phyloP scores from a whole-genome alignment of 306 rosid species.

The Bauhinia variegata region DNA sequence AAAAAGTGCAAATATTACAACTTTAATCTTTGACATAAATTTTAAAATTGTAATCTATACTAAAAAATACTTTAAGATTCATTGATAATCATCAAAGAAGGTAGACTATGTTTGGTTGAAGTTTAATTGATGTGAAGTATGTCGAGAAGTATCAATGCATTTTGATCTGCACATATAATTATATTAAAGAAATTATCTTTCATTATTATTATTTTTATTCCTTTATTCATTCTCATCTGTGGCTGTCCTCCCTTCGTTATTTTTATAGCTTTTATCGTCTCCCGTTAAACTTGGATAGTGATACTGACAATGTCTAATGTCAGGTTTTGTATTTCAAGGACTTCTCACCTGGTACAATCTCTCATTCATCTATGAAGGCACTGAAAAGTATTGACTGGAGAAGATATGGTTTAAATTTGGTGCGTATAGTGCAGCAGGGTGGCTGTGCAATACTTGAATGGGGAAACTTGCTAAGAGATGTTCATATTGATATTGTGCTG shows the following conservation, averaged over 20 bases:
- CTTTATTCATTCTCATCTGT: not conserved
- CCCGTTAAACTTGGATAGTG: conserved; percentile 30
- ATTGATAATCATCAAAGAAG: not conserved
- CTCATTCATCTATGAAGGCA: conserved; percentile 65
- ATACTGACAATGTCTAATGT: conserved; percentile 31
- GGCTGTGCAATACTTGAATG: conserved; percentile 66
- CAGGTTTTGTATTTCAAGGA: conserved; percentile 82
- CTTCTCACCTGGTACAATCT: conserved; percentile 59
- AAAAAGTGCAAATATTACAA: too few relatives aligned
- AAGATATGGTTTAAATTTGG: conserved; percentile 73
- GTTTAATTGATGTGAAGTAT: not conserved
- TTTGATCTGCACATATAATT: not conserved
- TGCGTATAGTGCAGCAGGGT: conserved; percentile 52
- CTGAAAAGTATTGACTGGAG: conserved; percentile 72
- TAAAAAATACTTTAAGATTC: not conserved
- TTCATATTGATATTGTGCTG: conserved; percentile 71
- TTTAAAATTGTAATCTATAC: too few relatives aligned
- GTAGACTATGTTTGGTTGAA: not conserved
- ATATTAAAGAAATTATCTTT: not conserved
- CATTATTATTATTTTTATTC: not conserved
- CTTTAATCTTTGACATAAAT: too few relatives aligned
- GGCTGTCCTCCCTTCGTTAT: not conserved
- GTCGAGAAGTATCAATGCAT: not conserved
- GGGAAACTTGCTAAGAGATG: conserved; percentile 60
- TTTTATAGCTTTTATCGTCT: conserved; percentile 18